Conservation (phyloP, 176 grass and related monocot species). For the Aegilops umbellulata region DNA sequence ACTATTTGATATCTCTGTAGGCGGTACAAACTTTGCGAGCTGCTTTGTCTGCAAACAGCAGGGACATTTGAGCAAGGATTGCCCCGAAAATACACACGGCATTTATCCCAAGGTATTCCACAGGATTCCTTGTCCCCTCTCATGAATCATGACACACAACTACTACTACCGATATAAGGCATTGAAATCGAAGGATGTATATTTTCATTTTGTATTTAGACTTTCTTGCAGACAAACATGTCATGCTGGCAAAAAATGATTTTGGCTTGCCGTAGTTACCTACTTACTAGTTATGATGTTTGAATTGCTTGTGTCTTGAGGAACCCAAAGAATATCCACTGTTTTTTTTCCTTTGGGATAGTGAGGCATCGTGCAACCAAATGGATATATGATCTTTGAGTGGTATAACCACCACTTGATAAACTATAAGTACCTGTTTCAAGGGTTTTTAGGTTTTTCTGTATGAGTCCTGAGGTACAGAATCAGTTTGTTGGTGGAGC, state of each 20-base stretch:
- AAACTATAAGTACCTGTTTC: neutral
- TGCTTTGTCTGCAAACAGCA: slow-evolving; percentile 89
- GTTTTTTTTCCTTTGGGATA: neutral
- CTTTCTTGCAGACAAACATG: neutral
- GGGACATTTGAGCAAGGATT: slow-evolving; percentile 88
- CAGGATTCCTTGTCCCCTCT: neutral
- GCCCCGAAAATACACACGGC: slow-evolving; percentile 77
- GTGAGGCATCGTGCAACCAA: neutral
- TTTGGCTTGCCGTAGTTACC: neutral
- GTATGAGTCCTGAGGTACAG: neutral
- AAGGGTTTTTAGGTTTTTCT: neutral
- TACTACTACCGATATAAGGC: neutral
- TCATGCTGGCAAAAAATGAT: neutral
- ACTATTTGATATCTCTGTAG: slow-evolving; percentile 29
- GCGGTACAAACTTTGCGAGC: slow-evolving; percentile 84
- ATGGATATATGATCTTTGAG: neutral
- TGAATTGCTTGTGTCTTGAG: neutral
- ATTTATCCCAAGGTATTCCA: slow-evolving; percentile 91
- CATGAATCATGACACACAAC: neutral
- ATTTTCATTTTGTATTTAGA: neutral
- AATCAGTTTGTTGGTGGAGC: neutral
- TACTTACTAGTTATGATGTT: neutral
- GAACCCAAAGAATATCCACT: neutral
- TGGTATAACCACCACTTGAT: neutral
- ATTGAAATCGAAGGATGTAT: neutral